Evolutionary conservation across 495 filamentous ascomycete species (phyloP).

Genomic region (Aspergillus leporis): DNA sequence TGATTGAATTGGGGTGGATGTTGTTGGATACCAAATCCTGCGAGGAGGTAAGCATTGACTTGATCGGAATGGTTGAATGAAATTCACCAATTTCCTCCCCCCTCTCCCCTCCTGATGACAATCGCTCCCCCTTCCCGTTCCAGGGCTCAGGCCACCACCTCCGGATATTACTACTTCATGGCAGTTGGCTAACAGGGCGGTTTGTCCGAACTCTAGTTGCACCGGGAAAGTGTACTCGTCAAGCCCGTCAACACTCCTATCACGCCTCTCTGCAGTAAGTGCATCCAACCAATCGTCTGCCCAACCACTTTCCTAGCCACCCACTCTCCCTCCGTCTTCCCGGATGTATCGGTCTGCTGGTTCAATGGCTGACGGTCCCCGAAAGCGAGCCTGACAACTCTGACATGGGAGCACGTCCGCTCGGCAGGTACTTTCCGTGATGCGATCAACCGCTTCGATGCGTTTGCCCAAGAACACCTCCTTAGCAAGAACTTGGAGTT

Average conservation of each 20-base stretch:
- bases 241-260: slow-evolving; percentile 99
- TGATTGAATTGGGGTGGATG: slow-evolving; percentile 98
- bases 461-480: slow-evolving; percentile 86
- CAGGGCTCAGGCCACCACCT: slow-evolving; percentile 14
- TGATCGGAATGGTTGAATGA: slow-evolving; percentile 11
- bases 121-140: slow-evolving; percentile 10
- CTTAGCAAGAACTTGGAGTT: slow-evolving; percentile 86
- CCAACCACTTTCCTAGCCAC: background rate
- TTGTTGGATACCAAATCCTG: slow-evolving; percentile 85
- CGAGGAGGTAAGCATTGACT: slow-evolving; percentile 71
- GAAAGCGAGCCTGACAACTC: slow-evolving; percentile 90
- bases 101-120: slow-evolving; percentile 14
- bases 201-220: slow-evolving; percentile 57
- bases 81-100: slow-evolving; percentile 12
- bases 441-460: slow-evolving; percentile 91
- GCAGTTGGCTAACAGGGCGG: slow-evolving; percentile 13
- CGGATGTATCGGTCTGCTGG: slow-evolving; percentile 22
- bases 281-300: background rate
- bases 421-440: slow-evolving; percentile 95
- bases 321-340: slow-evolving; percentile 12
- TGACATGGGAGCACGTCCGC: slow-evolving; percentile 98
- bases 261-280: slow-evolving; percentile 97
- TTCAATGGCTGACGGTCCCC: slow-evolving; percentile 35
- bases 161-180: background rate
- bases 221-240: slow-evolving; percentile 93